Evolutionary conservation across 2,329 filamentous ascomycete species (phyloP), one percentile per base, ranked within the genome.

Genomic region (Cercospora nicotianae): DNA sequence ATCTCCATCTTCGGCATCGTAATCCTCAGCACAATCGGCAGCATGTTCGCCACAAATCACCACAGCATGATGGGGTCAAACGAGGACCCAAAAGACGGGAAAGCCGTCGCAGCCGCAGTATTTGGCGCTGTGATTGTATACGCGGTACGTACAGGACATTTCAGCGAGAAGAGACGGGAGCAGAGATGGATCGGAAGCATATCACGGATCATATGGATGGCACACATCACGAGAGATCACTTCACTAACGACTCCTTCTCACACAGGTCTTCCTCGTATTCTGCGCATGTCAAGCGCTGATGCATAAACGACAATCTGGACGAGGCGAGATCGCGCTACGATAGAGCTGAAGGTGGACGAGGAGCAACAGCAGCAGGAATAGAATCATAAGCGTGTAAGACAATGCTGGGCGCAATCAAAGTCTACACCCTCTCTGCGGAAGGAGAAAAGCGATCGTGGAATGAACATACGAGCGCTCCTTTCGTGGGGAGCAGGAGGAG

Each of bases 41-140:
- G 88, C 65, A 87, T 97, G 72, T 98, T 93, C 83, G 76, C 87
- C 82, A 81, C 80, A 69, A 90, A 91, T 73, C 91, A 96, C 81
- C 93, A 95, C 79, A 90, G 90, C 72, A 89, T 97, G 80, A 89
- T 93, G 76, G 94, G 94, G 72, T 88, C 89, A 64, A 86, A 86
- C 60, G 87, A 91, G 65, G 82, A 80, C 48, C 78, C 77, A 1
- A 68, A 89, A 72, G 87, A 97, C 76, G 91, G 91, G 66, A 85
- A 85, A 69, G 91, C 89, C 39, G 92, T 97, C 59, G 93, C 94
- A 5, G 88, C 86, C 28, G 94, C 93, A 30, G 90, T 97, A 64
- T 97, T 97, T 76, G 89, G 89, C 28, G 92, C 94, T 51, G 94
- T 98, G 51, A 84, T 93, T 63, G 90, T 98, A 77, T 98, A 98